Conservation (phyloP, 2,329 filamentous ascomycete genomes). For the Penicillium sp. region DNA sequence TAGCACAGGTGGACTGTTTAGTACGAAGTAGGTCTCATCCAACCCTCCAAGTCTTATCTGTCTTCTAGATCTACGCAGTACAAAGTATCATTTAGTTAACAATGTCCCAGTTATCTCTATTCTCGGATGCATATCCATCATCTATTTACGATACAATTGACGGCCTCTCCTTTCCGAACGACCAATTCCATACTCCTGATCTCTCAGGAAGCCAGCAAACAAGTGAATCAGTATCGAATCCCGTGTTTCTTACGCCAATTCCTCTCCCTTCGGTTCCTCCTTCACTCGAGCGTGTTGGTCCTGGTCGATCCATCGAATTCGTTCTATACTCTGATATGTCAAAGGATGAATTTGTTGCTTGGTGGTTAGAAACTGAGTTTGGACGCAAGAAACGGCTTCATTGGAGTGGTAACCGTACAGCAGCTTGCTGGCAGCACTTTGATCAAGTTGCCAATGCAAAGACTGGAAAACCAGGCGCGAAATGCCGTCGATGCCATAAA, state of each 20-base stretch:
- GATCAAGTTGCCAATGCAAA: neutral
- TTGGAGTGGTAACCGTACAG: neutral
- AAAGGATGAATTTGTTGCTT: neutral
- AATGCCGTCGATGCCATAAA: neutral
- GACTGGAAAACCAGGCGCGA: neutral
- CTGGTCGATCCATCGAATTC: neutral
- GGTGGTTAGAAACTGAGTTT: neutral
- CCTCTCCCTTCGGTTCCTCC: neutral
- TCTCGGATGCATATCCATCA: neutral
- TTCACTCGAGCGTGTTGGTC: neutral
- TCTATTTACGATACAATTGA: neutral
- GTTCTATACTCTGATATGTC: neutral
- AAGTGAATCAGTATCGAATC: neutral
- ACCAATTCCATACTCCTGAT: neutral
- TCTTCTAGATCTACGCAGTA: too few species aligned
- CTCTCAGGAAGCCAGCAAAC: neutral
- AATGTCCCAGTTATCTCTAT: neutral
- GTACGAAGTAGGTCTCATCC: neutral
- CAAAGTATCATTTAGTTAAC: neutral
- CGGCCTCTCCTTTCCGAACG: neutral
- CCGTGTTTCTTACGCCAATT: neutral
- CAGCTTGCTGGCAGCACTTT: neutral
- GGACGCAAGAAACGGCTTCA: neutral
- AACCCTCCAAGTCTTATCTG: neutral
- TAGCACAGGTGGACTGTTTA: too few species aligned